These are phyloP conservation scores for Pistacia integerrima DNA, from an alignment of 345 rosid genomes.

Conservation along the genomic window DNA sequence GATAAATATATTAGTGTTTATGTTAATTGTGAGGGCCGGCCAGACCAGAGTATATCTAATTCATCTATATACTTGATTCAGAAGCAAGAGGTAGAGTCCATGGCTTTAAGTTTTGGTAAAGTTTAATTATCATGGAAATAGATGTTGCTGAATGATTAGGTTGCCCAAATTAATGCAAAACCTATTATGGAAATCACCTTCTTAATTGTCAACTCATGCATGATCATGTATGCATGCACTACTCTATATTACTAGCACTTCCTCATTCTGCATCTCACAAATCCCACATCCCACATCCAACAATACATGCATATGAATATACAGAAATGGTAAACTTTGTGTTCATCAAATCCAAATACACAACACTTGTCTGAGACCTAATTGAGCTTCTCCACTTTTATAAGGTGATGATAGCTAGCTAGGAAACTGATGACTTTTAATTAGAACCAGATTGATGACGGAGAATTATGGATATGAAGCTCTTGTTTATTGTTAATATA, in stretches of 20 bases:
- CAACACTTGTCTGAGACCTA: no score
- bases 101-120: background rate
- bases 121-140: slow-evolving; percentile 5
- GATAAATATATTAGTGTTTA: background rate
- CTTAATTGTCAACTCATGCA: background rate
- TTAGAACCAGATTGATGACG: background rate
- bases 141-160: background rate
- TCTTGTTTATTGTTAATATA: background rate
- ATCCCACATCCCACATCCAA: no score
- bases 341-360: background rate
- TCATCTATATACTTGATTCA: background rate
- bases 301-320: no score
- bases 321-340: background rate
- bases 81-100: background rate
- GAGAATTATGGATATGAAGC: background rate
- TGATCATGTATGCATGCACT: no score
- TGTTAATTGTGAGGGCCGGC: no score
- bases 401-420: background rate
- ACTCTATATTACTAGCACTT: no score
- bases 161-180: background rate
- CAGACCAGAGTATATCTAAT: no score
- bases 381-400: background rate
- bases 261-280: no score
- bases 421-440: background rate
- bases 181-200: background rate